Base-by-base conservation (phyloP, 441 rosid genomes). In the Gossypium laxum region DNA sequence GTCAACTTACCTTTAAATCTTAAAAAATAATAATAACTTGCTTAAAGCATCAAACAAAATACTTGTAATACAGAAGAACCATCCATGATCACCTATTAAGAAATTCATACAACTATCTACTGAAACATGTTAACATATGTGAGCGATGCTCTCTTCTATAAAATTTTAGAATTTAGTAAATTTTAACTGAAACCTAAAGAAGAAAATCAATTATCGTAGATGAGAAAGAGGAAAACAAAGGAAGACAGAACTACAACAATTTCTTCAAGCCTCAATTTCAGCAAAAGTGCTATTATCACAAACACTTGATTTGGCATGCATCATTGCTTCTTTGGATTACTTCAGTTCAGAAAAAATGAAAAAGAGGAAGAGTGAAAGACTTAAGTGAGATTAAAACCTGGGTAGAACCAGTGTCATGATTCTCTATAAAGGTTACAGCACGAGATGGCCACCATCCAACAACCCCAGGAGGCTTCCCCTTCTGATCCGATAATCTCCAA, bases 361-460 rank as follows among this genome's bases (percentile, higher is more conserved):
- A 68, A 38, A 70, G 22, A 14, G 75, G 65, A 66, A 10, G 14
- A 70, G n/a, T 47, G n/a, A 43, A 63, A 14, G 6, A 72, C 11
- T 51, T 5, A 41, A 30, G 2, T 0, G 47, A 69, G 62, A 67
- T 76, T 73, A 72, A 55, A 77, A 93, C 97, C 96, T 93, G 98
- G 61, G 98, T 93, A 76, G 97, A 93, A 69, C 98, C 98, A 72
- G 98, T 93, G 74, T 93, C 97, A 24, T 93, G 98, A 83, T 93
- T 93, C 87, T 91, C 98, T 18, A 93, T 81, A 76, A 93, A 93
- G 74, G 96, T 93, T 69, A 93, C 92, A 77, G 98, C 96, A 77
- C 98, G 98, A 80, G 98, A 93, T 19, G 97, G 97, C 98, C 97
- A 91, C 98, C 97, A 93, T 71, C 98, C 98, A 61, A 93, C 83